These are phyloP conservation scores for Hamigera avellanea DNA, from an alignment of 495 filamentous ascomycete species.

Conservation along the genomic window DNA sequence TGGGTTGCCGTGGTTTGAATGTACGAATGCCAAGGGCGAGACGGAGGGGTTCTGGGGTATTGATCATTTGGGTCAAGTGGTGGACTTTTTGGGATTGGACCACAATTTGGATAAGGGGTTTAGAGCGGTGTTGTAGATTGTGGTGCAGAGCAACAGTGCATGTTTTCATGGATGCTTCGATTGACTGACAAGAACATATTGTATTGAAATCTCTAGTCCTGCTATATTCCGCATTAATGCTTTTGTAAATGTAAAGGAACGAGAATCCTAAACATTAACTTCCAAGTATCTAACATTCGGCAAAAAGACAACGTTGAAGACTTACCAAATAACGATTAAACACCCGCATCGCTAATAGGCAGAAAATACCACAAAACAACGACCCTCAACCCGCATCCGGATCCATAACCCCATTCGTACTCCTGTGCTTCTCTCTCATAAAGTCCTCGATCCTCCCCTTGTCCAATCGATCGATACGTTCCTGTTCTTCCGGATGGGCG, in stretches of 20 bases:
- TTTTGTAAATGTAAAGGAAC: not conserved
- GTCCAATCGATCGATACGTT: slow-evolving; percentile 17
- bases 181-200: not conserved
- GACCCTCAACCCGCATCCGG: too few species aligned
- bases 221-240: too few species aligned
- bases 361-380: too few species aligned
- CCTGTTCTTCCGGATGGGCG: slow-evolving; percentile 7
- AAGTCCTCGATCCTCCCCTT: slow-evolving; percentile 22
- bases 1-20: slow-evolving; percentile 61
- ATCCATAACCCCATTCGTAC: slow-evolving; percentile 1
- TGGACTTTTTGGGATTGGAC: slow-evolving; percentile 47
- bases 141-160: not conserved
- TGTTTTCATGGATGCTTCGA: not conserved
- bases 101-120: slow-evolving; percentile 19
- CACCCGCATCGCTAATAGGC: too few species aligned
- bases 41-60: slow-evolving; percentile 60
- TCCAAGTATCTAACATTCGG: too few species aligned
- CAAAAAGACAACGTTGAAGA: too few species aligned
- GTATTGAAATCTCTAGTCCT: too few species aligned
- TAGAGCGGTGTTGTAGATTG: slow-evolving; percentile 17
- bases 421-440: slow-evolving; percentile 18
- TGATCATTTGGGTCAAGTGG: slow-evolving; percentile 57
- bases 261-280: not conserved
- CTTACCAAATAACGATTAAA: too few species aligned
- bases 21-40: slow-evolving; percentile 45